These are phyloP conservation scores for Penicillium goetzii DNA, from an alignment of 495 filamentous ascomycete genomes.

Conservation along the genomic window DNA sequence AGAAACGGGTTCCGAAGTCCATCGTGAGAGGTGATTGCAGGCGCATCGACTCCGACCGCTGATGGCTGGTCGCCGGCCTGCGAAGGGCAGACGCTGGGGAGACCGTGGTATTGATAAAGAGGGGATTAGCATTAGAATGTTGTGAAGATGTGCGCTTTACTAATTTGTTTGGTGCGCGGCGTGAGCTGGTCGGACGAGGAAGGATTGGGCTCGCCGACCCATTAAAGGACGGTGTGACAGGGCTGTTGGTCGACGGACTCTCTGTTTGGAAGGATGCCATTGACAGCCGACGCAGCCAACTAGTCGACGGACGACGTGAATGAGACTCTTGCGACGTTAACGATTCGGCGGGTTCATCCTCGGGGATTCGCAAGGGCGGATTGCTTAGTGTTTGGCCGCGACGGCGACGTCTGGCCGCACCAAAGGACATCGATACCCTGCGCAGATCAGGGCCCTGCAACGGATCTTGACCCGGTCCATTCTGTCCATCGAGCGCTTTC, in stretches of 20 bases:
- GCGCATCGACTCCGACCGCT: constrained; percentile 73
- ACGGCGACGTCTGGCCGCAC: constrained; percentile 52
- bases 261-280: constrained; percentile 72
- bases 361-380: constrained; percentile 36
- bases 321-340: constrained; percentile 36
- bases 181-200: constrained; percentile 45
- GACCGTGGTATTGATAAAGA: constrained; percentile 40
- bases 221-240: constrained; percentile 71
- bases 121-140: constrained; percentile 46
- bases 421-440: constrained; percentile 53
- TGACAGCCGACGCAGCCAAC: constrained; percentile 80
- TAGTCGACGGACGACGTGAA: constrained; percentile 57
- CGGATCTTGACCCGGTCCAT: constrained; percentile 16
- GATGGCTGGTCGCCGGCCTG: constrained; percentile 85
- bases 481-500: constrained; percentile 10
- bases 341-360: constrained; percentile 40
- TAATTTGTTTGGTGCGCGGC: constrained; percentile 76
- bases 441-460: constrained; percentile 26
- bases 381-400: constrained; percentile 47
- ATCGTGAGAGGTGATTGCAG: constrained; percentile 43
- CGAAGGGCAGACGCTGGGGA: constrained; percentile 63
- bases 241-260: constrained; percentile 67
- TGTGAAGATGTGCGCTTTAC: constrained; percentile 80
- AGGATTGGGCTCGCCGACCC: constrained; percentile 71
- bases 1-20: constrained; percentile 37